Conservation (phyloP, 257 asterid species). For the Solanum chilense region DNA sequence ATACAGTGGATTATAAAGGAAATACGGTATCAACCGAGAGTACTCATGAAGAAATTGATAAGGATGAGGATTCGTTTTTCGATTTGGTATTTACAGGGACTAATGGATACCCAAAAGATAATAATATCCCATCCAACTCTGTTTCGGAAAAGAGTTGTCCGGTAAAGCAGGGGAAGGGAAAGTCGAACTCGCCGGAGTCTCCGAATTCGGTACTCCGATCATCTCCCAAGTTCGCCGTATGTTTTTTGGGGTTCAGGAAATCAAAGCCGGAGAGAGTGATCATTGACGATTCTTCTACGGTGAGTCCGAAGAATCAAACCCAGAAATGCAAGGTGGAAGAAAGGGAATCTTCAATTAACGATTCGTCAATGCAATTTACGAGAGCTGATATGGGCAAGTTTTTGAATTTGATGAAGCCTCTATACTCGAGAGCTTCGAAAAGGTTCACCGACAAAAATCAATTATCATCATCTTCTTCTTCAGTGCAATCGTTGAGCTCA, state of each 20-base stretch:
- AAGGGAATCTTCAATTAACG: background rate
- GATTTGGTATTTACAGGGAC: conserved; percentile 54
- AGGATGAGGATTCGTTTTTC: conserved; percentile 61
- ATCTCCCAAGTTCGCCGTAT: conserved; percentile 41
- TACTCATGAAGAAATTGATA: conserved; percentile 21
- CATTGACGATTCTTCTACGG: background rate
- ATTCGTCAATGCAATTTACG: conserved; percentile 12
- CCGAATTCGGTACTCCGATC: conserved; percentile 45
- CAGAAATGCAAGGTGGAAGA: background rate
- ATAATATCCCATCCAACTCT: background rate
- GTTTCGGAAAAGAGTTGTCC: background rate
- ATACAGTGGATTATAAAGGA: conserved; percentile 2
- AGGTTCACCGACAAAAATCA: conserved; percentile 32
- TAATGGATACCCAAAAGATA: background rate
- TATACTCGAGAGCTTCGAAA: conserved; percentile 39
- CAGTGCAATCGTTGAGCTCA: conserved; percentile 14
- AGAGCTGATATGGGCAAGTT: conserved; percentile 34
- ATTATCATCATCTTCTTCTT: conserved; percentile 30
- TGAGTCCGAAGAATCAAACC: conserved; percentile 1
- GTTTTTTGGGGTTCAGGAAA: conserved; percentile 44
- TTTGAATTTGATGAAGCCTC: conserved; percentile 49
- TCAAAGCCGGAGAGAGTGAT: conserved; percentile 25
- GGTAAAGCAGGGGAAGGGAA: background rate
- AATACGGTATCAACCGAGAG: conserved; percentile 9
- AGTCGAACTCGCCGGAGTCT: conserved; percentile 6